phyloP scores from a whole-genome alignment of 495 filamentous ascomycete genomes.

The Umbilicaria muhlenbergii region DNA sequence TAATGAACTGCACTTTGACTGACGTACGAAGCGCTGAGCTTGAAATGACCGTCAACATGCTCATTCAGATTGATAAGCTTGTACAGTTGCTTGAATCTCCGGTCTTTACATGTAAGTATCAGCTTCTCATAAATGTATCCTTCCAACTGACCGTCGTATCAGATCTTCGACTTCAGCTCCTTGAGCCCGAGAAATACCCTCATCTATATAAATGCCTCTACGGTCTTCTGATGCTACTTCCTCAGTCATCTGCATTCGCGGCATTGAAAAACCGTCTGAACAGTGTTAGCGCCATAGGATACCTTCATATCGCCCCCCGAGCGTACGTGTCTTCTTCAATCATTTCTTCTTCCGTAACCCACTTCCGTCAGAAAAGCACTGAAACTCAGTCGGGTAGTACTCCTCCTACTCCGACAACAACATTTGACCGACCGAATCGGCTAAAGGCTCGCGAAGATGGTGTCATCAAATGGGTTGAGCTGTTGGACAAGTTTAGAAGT shows the following conservation, averaged over 20 bases:
- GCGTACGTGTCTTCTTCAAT: constrained; percentile 43
- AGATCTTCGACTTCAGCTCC: constrained; percentile 90
- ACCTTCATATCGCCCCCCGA: constrained; percentile 72
- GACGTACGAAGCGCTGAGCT: constrained; percentile 63
- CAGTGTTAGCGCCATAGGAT: constrained; percentile 91
- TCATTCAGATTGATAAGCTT: constrained; percentile 98
- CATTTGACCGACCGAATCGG: constrained; percentile 58
- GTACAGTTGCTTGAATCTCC: constrained; percentile 96
- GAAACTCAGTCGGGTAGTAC: constrained; percentile 11
- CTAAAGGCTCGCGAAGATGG: constrained; percentile 74
- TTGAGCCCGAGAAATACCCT: constrained; percentile 95
- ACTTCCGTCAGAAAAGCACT: constrained; percentile 19
- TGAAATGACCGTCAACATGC: constrained; percentile 96
- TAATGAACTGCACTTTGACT: constrained; percentile 15
- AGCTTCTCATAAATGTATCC: neutral
- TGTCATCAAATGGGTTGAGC: constrained; percentile 76
- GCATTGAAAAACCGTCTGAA: constrained; percentile 94
- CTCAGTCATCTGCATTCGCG: constrained; percentile 92
- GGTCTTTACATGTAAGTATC: constrained; percentile 74
- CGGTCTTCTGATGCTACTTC: constrained; percentile 91
- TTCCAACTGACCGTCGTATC: constrained; percentile 1
- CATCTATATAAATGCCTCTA: constrained; percentile 98
- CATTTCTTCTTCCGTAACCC: neutral
- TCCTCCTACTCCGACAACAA: constrained; percentile 12
- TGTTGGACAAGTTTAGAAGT: constrained; percentile 87